Evolutionary conservation across 306 rosid species (phyloP).

Genomic region (Prunus fruticosa): DNA sequence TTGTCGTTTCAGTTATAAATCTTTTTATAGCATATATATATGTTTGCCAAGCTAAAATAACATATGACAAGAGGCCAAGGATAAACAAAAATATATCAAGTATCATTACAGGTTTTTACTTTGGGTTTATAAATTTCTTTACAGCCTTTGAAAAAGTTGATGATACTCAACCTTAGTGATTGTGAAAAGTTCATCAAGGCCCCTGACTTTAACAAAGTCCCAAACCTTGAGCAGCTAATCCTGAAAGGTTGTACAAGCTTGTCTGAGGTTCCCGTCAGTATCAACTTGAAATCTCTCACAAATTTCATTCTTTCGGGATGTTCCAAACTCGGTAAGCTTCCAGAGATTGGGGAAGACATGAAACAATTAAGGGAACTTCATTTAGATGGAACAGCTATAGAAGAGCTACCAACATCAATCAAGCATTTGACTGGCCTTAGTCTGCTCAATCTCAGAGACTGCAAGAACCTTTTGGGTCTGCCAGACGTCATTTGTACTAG

Average conservation of each 20-base stretch:
- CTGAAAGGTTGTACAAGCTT: not conserved
- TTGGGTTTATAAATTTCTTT: not conserved
- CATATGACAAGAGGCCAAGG: too few species aligned
- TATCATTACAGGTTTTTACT: too few species aligned
- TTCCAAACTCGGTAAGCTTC: not conserved
- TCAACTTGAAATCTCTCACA: not conserved
- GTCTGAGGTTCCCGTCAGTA: not conserved
- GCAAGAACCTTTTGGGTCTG: too few species aligned
- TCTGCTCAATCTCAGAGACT: too few species aligned
- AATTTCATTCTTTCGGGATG: not conserved
- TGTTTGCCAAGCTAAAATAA: too few species aligned
- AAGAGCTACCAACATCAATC: conserved; percentile 3
- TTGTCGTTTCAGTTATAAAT: too few species aligned
- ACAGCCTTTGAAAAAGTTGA: not conserved
- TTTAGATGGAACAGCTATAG: conserved; percentile 9
- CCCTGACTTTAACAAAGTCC: not conserved
- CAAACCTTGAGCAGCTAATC: not conserved
- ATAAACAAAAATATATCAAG: too few species aligned
- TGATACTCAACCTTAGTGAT: not conserved
- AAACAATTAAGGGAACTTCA: conserved; percentile 8
- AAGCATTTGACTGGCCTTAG: not conserved
- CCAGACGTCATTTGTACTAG: too few species aligned
- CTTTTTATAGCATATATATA: too few species aligned
- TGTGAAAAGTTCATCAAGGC: not conserved
- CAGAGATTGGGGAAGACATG: conserved; percentile 3